Percentiles rank a stretch among this genome's conserved stretches.
Evolutionary conservation across 345 rosid species (phyloP).

Genomic region (Pseudoturritis turrita): DNA sequence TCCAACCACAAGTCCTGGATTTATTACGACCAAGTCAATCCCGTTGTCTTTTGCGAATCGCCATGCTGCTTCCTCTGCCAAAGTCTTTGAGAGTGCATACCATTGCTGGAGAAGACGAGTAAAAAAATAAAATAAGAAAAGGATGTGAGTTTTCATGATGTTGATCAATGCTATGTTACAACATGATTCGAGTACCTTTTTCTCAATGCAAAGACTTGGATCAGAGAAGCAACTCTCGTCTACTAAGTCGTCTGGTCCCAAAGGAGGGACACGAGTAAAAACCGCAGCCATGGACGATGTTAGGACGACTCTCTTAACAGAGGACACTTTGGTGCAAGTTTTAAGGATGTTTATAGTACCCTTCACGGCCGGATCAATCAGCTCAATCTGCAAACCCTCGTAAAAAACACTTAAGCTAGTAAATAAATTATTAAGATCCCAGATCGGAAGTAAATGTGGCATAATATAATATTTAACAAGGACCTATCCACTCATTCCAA

Average conservation of each 20-base stretch:
- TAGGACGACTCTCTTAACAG: slow-evolving; percentile 43
- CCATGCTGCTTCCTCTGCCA: slow-evolving; percentile 49
- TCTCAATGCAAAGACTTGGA: slow-evolving; percentile 24
- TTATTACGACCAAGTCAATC: slow-evolving; percentile 33
- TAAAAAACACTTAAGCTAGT: too few relatives aligned
- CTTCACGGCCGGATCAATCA: slow-evolving; percentile 48
- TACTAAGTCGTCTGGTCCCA: slow-evolving; percentile 27
- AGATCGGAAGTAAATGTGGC: too few relatives aligned
- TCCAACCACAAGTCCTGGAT: slow-evolving; percentile 42
- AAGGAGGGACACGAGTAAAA: slow-evolving; percentile 14
- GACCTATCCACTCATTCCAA: too few relatives aligned
- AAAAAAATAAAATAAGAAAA: not conserved
- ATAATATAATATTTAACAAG: too few relatives aligned
- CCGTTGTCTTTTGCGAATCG: slow-evolving; percentile 32
- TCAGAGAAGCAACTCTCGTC: slow-evolving; percentile 47
- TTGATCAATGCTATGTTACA: not conserved
- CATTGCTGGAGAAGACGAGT: slow-evolving; percentile 29
- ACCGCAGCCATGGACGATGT: slow-evolving; percentile 47
- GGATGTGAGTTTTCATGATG: not conserved
- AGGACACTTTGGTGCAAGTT: slow-evolving; percentile 41
- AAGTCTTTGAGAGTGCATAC: slow-evolving; percentile 40
- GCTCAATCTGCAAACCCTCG: slow-evolving; percentile 27
- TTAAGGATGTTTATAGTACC: slow-evolving; percentile 49
- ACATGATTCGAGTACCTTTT: slow-evolving; percentile 15
- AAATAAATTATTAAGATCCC: too few relatives aligned